Base-by-base conservation (phyloP, 805 yeast genomes). In the Candida arabinofermentans region DNA sequence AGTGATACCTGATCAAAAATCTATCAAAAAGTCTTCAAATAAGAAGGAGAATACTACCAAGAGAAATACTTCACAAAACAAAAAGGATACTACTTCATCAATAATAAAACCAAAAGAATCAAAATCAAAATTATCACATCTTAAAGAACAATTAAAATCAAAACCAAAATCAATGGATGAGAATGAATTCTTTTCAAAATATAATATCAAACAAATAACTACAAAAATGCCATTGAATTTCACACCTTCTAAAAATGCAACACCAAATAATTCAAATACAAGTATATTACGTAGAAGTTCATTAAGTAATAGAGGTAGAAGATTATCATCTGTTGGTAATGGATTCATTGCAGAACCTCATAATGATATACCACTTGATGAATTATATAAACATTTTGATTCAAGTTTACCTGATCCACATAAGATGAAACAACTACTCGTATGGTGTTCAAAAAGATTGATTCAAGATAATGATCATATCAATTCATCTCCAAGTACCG, bases 261-360 rank as follows among this genome's bases (percentile, higher is more conserved):
- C 19, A 10, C 27, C n/a, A 3, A 32, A 23, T 9, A 8, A 5
- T 18, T 5, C 27, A 8, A 30, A 33, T 8, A 24, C n/a, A 8
- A 24, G 27, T 4, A 17, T 37, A 13, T 39, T 36, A 17, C 65
- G 84, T 49, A 57, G 83, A 39, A 55, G 77, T 1, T 77, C 84
- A 1, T 61, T 80, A 48, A 57, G 71, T 30, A 72, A 74, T 40
- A 65, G 93, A 26, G 93, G 93, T 7, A 82, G 81, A 52, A 62
- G 93, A 23, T 75, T 81, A 2, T 83, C 86, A 54, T 81, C 89
- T 0, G 74, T 84, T 6, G 89, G 90, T 2, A 83, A 81, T 53
- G 91, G 90, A 2, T 78, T 77, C 50, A 69, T 67, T 2, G 86
- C 82, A 0, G 73, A 72, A 24, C 90, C 90, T 2, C 90, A 84